Conservation (phyloP, 371 early-diverging fungal genomes). For the Mucor saturninus region DNA sequence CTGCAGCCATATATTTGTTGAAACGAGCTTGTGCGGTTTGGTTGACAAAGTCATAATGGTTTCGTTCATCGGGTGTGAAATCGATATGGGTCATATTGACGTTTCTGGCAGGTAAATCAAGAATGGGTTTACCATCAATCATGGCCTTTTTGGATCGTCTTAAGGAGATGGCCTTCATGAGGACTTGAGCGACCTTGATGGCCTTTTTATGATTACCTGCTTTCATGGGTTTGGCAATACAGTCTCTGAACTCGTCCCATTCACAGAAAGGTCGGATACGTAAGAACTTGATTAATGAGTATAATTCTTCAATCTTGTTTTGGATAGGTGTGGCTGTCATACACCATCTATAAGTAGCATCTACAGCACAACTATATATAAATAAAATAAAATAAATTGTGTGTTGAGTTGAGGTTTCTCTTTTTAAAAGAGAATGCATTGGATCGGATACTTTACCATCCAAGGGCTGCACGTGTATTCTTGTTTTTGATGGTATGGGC, state of each 20-base stretch:
- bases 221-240: slow-evolving; percentile 52
- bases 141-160: slow-evolving; percentile 67
- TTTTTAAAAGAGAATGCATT: too few species aligned
- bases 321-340: slow-evolving; percentile 83
- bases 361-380: slow-evolving; percentile 35
- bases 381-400: too few species aligned
- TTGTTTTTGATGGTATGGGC: slow-evolving; percentile 87
- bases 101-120: slow-evolving; percentile 63
- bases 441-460: slow-evolving; percentile 27
- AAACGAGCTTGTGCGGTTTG: slow-evolving; percentile 53
- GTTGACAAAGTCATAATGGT: slow-evolving; percentile 66
- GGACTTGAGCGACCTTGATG: slow-evolving; percentile 40
- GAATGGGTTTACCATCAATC: slow-evolving; percentile 72
- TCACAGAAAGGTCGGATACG: slow-evolving; percentile 69
- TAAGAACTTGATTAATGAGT: slow-evolving; percentile 81
- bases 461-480: slow-evolving; percentile 61
- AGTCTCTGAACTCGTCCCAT: slow-evolving; percentile 57
- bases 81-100: slow-evolving; percentile 59
- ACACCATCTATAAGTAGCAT: slow-evolving; percentile 78
- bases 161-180: slow-evolving; percentile 62
- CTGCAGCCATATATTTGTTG: slow-evolving; percentile 51
- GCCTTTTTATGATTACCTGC: slow-evolving; percentile 25
- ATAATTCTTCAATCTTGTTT: slow-evolving; percentile 89
- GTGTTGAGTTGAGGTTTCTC: too few species aligned
- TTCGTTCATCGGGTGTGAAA: slow-evolving; percentile 62